Conservation (phyloP, 108 stramenopile species). For the Asterionellopsis glacialis region DNA sequence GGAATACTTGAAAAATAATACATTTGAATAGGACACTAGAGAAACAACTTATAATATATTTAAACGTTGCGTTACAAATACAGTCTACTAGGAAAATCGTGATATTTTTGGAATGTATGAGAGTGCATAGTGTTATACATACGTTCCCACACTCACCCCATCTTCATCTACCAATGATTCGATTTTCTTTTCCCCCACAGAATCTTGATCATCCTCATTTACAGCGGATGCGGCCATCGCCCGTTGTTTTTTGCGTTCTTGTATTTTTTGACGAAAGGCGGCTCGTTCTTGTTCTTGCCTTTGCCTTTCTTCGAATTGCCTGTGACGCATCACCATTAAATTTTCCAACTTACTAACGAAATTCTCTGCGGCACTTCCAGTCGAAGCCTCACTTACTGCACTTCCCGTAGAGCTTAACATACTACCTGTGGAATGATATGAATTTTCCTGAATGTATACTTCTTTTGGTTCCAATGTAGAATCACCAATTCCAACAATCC, state of each 20-base stretch:
- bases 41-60: no score
- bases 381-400: background rate
- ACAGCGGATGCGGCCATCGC: no score
- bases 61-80: no score
- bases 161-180: no score
- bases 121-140: no score
- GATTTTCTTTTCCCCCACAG: no score
- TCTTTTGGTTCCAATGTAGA: background rate
- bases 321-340: constrained; percentile 10
- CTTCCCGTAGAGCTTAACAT: background rate
- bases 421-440: background rate
- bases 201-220: no score
- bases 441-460: constrained; percentile 1
- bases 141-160: no score
- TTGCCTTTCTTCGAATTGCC: constrained; percentile 8
- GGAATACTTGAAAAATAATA: no score
- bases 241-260: background rate
- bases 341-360: constrained; percentile 9
- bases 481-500: background rate
- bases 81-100: no score
- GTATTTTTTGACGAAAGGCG: constrained; percentile 1
- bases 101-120: no score
- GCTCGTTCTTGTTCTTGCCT: constrained; percentile 3
- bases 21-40: no score
- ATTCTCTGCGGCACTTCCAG: background rate